Percentiles rank a stretch among this genome's conserved stretches.
These are phyloP conservation scores for Monotropa hypopitys DNA, from an alignment of 179 eudicot genomes.

Conservation along the genomic window DNA sequence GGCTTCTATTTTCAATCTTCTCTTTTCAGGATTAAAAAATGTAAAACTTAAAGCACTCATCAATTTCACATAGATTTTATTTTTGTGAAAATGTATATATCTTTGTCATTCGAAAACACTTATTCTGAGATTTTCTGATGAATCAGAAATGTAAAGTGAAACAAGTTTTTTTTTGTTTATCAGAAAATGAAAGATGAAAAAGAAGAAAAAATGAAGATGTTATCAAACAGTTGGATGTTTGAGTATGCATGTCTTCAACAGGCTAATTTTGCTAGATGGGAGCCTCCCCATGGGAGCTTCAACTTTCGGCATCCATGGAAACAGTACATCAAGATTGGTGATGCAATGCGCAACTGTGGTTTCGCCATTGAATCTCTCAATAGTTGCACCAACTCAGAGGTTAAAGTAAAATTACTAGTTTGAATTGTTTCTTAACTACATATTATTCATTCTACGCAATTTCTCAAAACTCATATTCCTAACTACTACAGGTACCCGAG, in stretches of 20 bases:
- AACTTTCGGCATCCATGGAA: constrained; percentile 72
- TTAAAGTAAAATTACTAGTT: constrained; percentile 26
- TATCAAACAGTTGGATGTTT: not conserved
- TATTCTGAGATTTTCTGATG: not conserved
- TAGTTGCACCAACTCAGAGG: constrained; percentile 44
- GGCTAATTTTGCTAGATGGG: constrained; percentile 86
- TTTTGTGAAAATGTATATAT: no score
- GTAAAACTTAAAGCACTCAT: not conserved
- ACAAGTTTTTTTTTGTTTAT: not conserved
- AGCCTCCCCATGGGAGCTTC: constrained; percentile 68
- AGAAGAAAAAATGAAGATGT: not conserved
- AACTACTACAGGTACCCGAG: constrained; percentile 39
- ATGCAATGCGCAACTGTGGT: constrained; percentile 58
- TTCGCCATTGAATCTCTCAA: constrained; percentile 51
- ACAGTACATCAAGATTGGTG: constrained; percentile 59
- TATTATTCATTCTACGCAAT: not conserved
- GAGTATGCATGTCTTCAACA: constrained; percentile 10
- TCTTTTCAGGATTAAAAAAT: not conserved
- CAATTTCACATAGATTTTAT: not conserved
- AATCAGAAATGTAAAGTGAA: no score
- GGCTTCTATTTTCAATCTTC: not conserved
- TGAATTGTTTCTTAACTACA: not conserved
- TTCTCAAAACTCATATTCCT: not conserved
- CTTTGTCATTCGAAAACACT: no score
- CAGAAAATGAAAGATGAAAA: not conserved